Evolutionary conservation across 2,329 filamentous ascomycete genomes (phyloP).

Genomic region (Trichoderma afroharzianum): DNA sequence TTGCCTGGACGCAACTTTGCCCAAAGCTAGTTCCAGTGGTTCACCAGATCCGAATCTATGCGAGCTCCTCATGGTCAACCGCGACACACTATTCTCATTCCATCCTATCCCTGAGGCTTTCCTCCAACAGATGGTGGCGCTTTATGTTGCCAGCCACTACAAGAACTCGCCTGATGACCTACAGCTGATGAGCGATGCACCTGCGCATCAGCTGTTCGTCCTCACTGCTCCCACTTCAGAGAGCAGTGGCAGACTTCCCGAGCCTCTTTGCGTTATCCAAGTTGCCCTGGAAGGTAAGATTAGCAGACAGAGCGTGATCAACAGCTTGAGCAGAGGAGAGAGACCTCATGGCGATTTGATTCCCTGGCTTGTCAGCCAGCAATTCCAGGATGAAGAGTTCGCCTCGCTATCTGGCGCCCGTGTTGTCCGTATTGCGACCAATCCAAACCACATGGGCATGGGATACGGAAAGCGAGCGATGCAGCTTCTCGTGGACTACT

Average conservation of each 20-base stretch:
- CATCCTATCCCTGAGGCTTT: constrained; percentile 97
- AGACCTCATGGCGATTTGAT: constrained; percentile 90
- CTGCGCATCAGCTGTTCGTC: constrained; percentile 93
- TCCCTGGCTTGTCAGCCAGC: constrained; percentile 94
- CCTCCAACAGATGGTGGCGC: constrained; percentile 94
- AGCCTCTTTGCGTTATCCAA: constrained; percentile 92
- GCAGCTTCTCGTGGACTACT: constrained; percentile 85
- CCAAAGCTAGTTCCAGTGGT: constrained; percentile 68
- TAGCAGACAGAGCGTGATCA: constrained; percentile 86
- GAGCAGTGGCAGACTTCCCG: constrained; percentile 73
- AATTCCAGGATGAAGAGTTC: constrained; percentile 97
- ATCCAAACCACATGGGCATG: constrained; percentile 88
- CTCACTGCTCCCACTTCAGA: constrained; percentile 82
- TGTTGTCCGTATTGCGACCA: constrained; percentile 90
- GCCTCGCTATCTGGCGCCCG: constrained; percentile 88
- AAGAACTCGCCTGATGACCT: constrained; percentile 97
- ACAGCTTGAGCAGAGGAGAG: constrained; percentile 82
- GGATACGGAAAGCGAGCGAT: constrained; percentile 90
- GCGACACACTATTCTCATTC: constrained; percentile 96
- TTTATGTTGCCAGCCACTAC: constrained; percentile 96
- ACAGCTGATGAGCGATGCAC: constrained; percentile 97
- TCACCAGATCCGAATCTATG: constrained; percentile 89
- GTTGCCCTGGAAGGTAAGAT: constrained; percentile 93
- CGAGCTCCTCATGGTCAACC: constrained; percentile 89
- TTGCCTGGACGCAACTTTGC: constrained; percentile 88